phyloP scores from a whole-genome alignment of 352 stramenopile genomes.

The Phytophthora megakarya region DNA sequence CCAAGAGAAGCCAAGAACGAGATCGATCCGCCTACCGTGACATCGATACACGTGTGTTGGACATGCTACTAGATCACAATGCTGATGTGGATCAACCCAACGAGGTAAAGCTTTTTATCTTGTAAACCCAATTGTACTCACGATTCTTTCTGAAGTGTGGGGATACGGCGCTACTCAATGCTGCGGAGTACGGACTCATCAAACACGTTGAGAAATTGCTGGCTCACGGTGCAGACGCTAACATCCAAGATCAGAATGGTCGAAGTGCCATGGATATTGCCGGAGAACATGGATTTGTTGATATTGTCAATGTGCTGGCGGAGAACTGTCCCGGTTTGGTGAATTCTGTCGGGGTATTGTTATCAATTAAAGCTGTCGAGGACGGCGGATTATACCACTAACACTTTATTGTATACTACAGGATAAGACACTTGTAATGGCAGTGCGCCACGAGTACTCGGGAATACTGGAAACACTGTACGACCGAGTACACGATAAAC shows the following conservation, averaged over 20 bases:
- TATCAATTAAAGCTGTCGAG: background rate
- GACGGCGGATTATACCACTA: background rate
- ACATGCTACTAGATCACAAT: conserved; percentile 39
- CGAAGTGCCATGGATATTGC: conserved; percentile 48
- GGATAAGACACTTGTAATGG: conserved; percentile 32
- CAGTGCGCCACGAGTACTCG: conserved; percentile 21
- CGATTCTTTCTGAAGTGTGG: conserved; percentile 18
- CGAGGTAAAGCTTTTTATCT: conserved; percentile 18
- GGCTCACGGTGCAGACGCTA: conserved; percentile 35
- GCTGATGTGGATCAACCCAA: conserved; percentile 38
- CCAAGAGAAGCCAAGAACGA: conserved; percentile 33
- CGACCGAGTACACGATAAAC: conserved; percentile 13
- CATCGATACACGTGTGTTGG: conserved; percentile 50
- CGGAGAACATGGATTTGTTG: conserved; percentile 43
- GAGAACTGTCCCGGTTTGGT: conserved; percentile 20
- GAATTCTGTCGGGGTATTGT: conserved; percentile 22
- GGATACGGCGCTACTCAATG: conserved; percentile 45
- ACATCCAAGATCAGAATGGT: conserved; percentile 29
- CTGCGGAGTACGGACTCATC: conserved; percentile 46
- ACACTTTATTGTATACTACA: background rate
- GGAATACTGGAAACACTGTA: conserved; percentile 25
- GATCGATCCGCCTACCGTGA: conserved; percentile 47
- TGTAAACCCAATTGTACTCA: background rate
- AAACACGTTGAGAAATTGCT: conserved; percentile 56
- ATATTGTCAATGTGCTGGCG: conserved; percentile 43